phyloP scores from a whole-genome alignment of 257 asterid species.

The Plantago major region DNA sequence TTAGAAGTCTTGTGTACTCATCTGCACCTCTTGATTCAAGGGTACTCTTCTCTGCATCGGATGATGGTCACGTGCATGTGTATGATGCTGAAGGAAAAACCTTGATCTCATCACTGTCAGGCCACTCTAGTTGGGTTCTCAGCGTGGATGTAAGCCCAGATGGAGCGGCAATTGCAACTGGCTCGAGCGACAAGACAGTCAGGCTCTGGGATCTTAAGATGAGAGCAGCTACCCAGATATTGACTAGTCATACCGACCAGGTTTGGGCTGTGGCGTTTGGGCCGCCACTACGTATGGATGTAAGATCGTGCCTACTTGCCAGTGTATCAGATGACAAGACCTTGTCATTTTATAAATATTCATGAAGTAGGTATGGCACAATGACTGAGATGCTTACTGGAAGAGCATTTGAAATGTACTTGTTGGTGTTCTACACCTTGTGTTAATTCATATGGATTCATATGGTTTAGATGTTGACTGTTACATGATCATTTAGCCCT shows the following conservation, averaged over 20 bases:
- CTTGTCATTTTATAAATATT: slow-evolving; percentile 65
- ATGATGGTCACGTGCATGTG: slow-evolving; percentile 79
- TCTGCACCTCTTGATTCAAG: slow-evolving; percentile 71
- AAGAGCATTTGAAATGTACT: background rate
- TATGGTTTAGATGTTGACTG: background rate
- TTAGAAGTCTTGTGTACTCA: slow-evolving; percentile 84
- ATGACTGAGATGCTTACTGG: background rate
- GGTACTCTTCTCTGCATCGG: slow-evolving; percentile 88
- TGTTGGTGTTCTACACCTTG: background rate
- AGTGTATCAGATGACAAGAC: slow-evolving; percentile 92
- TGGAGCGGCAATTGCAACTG: slow-evolving; percentile 86
- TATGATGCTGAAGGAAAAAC: slow-evolving; percentile 83
- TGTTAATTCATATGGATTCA: background rate
- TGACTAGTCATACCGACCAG: slow-evolving; percentile 78
- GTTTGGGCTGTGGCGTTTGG: slow-evolving; percentile 96
- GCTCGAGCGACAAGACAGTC: slow-evolving; percentile 83
- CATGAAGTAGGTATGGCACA: slow-evolving; percentile 28
- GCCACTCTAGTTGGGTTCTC: slow-evolving; percentile 90
- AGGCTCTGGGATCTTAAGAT: slow-evolving; percentile 92
- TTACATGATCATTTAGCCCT: no score
- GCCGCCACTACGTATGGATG: slow-evolving; percentile 54
- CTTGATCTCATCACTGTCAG: slow-evolving; percentile 66
- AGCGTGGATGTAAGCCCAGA: slow-evolving; percentile 87
- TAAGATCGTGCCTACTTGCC: slow-evolving; percentile 72
- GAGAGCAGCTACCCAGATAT: slow-evolving; percentile 84